A percentile compares a stretch with the other conserved stretches of the same genome.
Evolutionary conservation across 164 flowering plant genomes (phyloP).

Genomic region (Euptelea pleiosperma): DNA sequence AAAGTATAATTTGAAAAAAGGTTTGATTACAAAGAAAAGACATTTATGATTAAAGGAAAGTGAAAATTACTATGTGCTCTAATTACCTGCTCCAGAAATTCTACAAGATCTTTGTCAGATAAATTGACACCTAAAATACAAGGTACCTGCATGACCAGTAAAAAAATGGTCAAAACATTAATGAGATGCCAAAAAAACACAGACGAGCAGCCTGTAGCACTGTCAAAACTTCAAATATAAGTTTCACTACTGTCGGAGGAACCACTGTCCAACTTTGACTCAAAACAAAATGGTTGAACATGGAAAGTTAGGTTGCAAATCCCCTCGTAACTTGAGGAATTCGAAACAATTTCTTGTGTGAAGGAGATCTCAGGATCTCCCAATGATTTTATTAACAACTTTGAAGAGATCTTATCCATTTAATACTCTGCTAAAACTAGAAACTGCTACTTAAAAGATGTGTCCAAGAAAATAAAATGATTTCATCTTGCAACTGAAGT

Average conservation of each 20-base stretch:
- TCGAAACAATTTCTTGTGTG: too few relatives aligned
- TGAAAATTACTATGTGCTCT: too few relatives aligned
- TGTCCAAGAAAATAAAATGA: not conserved
- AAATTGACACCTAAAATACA: constrained; percentile 87
- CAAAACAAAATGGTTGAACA: not conserved
- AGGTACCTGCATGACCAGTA: constrained; percentile 64
- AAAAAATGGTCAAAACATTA: constrained; percentile 4
- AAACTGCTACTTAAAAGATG: too few relatives aligned
- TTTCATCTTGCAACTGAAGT: not conserved
- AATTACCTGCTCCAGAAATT: constrained; percentile 87
- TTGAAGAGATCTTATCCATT: too few relatives aligned
- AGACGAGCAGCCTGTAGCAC: not conserved
- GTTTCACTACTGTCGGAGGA: not conserved
- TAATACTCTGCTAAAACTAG: too few relatives aligned
- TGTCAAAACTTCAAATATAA: too few relatives aligned
- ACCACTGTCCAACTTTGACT: not conserved
- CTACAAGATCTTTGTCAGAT: constrained; percentile 74
- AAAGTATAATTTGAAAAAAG: not conserved
- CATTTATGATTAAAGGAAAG: not conserved
- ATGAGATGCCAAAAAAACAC: not conserved
- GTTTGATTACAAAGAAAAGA: not conserved
- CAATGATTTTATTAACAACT: too few relatives aligned
- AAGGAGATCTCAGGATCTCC: too few relatives aligned
- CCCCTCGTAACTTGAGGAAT: too few relatives aligned
- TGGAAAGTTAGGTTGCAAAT: too few relatives aligned